Conservation (phyloP, 805 yeast species). For the Zygoascus bituminiphila region DNA sequence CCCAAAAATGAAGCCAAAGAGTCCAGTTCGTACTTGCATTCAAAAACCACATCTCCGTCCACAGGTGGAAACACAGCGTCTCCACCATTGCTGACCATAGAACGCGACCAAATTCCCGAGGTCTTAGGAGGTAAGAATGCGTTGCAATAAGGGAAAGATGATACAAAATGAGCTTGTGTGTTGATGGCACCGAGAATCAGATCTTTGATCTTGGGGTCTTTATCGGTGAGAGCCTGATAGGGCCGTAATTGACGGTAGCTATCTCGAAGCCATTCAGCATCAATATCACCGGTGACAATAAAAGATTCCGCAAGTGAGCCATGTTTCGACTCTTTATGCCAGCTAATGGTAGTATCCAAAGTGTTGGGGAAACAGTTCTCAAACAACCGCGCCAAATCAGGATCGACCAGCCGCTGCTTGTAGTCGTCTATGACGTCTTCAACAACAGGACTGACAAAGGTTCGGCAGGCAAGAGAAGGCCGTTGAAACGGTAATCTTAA, state of each 20-base stretch:
- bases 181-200: conserved; percentile 71
- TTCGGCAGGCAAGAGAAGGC: conserved; percentile 64
- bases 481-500: conserved; percentile 62
- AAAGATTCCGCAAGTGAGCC: conserved; percentile 48
- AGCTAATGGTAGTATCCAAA: conserved; percentile 74
- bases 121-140: conserved; percentile 78
- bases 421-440: conserved; percentile 53
- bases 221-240: conserved; percentile 51
- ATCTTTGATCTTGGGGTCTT: conserved; percentile 42
- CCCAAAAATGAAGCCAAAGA: conserved; percentile 77
- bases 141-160: conserved; percentile 71
- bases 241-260: conserved; percentile 76
- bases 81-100: conserved; percentile 30
- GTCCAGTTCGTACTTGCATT: conserved; percentile 85
- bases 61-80: conserved; percentile 67
- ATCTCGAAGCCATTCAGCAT: conserved; percentile 90
- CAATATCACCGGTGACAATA: conserved; percentile 85
- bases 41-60: conserved; percentile 66
- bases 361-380: conserved; percentile 86
- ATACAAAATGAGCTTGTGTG: conserved; percentile 62
- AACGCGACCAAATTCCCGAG: conserved; percentile 36
- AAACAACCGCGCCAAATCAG: conserved; percentile 63
- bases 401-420: conserved; percentile 41
- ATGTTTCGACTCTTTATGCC: conserved; percentile 39
- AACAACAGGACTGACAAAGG: conserved; percentile 54